Evolutionary conservation across 176 grass and related monocot species (phyloP).

Genomic region (Eleusine indica): DNA sequence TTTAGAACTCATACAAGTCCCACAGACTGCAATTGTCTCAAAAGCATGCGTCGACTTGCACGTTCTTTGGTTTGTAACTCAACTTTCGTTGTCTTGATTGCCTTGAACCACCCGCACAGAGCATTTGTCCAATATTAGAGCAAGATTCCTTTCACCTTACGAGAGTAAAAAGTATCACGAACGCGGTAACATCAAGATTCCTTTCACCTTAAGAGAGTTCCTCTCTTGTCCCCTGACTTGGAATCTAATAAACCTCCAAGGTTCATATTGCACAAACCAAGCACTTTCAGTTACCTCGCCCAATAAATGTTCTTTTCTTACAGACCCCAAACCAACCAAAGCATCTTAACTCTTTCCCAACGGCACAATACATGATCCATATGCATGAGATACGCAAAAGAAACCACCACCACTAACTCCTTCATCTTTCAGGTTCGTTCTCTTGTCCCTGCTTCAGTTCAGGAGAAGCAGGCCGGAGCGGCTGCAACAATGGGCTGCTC

Average conservation of each 20-base stretch:
- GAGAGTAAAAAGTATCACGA: background rate
- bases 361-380: background rate
- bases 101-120: background rate
- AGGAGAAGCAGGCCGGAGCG: background rate
- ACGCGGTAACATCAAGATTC: slow-evolving; percentile 1
- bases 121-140: background rate
- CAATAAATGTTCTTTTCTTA: slow-evolving; percentile 69
- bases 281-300: slow-evolving; percentile 45
- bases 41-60: too few species aligned
- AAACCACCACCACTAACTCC: background rate
- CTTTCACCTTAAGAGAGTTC: slow-evolving; percentile 17
- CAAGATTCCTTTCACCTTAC: slow-evolving; percentile 27
- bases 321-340: slow-evolving; percentile 10
- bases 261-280: slow-evolving; percentile 22
- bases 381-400: slow-evolving; percentile 23
- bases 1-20: too few species aligned
- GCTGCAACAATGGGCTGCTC: slow-evolving; percentile 81
- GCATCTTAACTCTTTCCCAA: slow-evolving; percentile 13
- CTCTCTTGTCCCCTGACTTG: slow-evolving; percentile 15
- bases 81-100: background rate
- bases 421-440: background rate
- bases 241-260: slow-evolving; percentile 24
- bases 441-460: background rate
- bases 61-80: background rate
- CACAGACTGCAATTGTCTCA: too few species aligned